Percentiles rank a stretch among this genome's conserved stretches.
phyloP scores from a whole-genome alignment of 768 basidiomycete genomes.

The Hypholoma sublateritium region DNA sequence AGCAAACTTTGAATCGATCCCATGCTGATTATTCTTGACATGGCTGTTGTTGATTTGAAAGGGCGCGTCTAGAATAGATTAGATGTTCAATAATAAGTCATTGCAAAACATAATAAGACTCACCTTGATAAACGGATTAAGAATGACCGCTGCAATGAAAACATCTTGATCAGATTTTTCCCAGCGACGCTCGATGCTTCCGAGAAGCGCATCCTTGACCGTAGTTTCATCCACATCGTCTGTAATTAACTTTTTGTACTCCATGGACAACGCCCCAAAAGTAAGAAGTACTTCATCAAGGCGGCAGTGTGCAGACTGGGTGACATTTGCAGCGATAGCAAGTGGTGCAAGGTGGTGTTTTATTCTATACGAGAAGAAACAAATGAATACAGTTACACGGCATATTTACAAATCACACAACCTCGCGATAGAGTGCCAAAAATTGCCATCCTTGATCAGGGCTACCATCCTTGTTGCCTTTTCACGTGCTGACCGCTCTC shows the following conservation, averaged over 20 bases:
- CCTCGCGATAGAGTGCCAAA: conserved; percentile 25
- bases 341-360: conserved; percentile 32
- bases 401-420: conserved; percentile 8
- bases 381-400: background rate
- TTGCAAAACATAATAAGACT: background rate
- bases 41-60: background rate
- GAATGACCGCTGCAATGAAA: conserved; percentile 31
- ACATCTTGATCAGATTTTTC: conserved; percentile 31
- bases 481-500: conserved; percentile 4
- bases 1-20: conserved; percentile 2
- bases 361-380: conserved; percentile 8
- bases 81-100: background rate
- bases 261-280: conserved; percentile 27
- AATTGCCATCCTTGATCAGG: conserved; percentile 13
- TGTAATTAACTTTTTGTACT: conserved; percentile 18
- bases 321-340: conserved; percentile 35
- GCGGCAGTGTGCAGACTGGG: conserved; percentile 25
- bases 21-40: background rate
- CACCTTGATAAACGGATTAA: conserved; percentile 28
- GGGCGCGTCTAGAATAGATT: background rate
- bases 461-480: conserved; percentile 22
- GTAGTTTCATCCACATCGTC: conserved; percentile 4
- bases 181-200: conserved; percentile 34
- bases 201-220: conserved; percentile 14
- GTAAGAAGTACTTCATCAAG: conserved; percentile 34